These are phyloP conservation scores for Cyclotella sp. DNA, from an alignment of 108 stramenopile species.

Conservation along the genomic window DNA sequence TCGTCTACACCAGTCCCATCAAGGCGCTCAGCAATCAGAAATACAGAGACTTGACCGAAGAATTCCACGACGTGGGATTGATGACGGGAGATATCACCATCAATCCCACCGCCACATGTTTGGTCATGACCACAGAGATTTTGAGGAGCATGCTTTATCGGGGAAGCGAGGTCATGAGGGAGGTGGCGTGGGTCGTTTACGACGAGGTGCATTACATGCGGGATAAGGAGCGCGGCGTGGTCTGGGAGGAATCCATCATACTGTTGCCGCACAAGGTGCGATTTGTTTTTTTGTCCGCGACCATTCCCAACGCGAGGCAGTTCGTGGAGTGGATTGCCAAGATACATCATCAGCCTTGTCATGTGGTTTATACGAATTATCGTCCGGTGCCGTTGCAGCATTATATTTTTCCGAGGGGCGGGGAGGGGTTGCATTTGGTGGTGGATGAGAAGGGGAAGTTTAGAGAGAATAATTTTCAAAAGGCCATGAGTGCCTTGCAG, in stretches of 20 bases:
- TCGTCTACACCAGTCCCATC: slow-evolving; percentile 99
- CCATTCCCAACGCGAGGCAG: slow-evolving; percentile 96
- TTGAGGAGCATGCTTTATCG: slow-evolving; percentile 98
- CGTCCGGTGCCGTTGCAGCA: slow-evolving; percentile 98
- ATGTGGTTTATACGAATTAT: slow-evolving; percentile 99
- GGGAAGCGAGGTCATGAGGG: slow-evolving; percentile 97
- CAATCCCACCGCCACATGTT: slow-evolving; percentile 93
- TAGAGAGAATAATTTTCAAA: slow-evolving; percentile 94
- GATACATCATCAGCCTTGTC: slow-evolving; percentile 98
- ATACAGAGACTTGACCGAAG: slow-evolving; percentile 96
- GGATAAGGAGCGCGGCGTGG: slow-evolving; percentile 90
- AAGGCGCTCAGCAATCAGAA: slow-evolving; percentile 99
- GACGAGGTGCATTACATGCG: slow-evolving; percentile 99
- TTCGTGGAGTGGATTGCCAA: slow-evolving; percentile 93
- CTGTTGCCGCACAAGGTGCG: slow-evolving; percentile 91
- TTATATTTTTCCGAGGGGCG: slow-evolving; percentile 94
- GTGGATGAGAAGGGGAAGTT: slow-evolving; percentile 98
- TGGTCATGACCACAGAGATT: slow-evolving; percentile 99
- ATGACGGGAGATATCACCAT: slow-evolving; percentile 99
- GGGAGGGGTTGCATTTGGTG: slow-evolving; percentile 96
- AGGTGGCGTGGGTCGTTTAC: slow-evolving; percentile 98
- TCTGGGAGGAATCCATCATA: slow-evolving; percentile 97
- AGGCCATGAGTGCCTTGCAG: slow-evolving; percentile 91
- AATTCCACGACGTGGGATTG: slow-evolving; percentile 94
- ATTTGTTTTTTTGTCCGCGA: slow-evolving; percentile 98